Conservation (phyloP, 108 stramenopile species). For the Hondaea fermentalgiana region DNA sequence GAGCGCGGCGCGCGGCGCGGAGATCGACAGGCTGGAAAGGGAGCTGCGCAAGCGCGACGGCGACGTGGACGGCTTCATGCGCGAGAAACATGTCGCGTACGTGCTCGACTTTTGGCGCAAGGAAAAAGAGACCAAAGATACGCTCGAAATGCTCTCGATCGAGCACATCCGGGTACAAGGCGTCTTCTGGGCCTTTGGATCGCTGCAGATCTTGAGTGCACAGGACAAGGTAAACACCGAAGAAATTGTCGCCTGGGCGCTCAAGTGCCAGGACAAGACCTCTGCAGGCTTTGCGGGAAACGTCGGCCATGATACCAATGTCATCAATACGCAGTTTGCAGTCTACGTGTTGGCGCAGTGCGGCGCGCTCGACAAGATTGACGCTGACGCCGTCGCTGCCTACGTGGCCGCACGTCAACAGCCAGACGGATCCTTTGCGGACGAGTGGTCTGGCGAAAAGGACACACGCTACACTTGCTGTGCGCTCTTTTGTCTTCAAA, state of each 20-base stretch:
- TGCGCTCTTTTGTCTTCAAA: conserved; percentile 68
- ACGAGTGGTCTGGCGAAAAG: conserved; percentile 91
- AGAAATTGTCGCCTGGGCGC: conserved; percentile 80
- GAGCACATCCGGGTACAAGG: conserved; percentile 89
- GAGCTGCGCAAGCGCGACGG: neutral
- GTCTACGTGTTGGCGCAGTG: conserved; percentile 89
- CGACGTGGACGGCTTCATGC: conserved; percentile 1
- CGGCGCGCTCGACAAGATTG: conserved; percentile 34
- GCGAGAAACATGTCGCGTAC: conserved; percentile 58
- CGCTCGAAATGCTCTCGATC: conserved; percentile 79
- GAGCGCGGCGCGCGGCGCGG: neutral
- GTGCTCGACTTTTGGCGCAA: conserved; percentile 61
- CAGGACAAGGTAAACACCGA: conserved; percentile 47
- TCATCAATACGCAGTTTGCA: conserved; percentile 91
- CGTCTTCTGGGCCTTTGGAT: conserved; percentile 91
- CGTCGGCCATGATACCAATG: conserved; percentile 80
- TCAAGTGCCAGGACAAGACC: conserved; percentile 64
- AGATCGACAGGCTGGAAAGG: neutral
- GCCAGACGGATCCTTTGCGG: conserved; percentile 85
- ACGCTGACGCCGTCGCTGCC: conserved; percentile 43
- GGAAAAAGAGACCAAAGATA: conserved; percentile 64
- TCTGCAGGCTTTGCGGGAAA: conserved; percentile 89
- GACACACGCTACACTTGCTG: conserved; percentile 98
- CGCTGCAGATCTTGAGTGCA: conserved; percentile 68
- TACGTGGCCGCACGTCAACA: conserved; percentile 82